Percentiles rank a stretch among this genome's conserved stretches.
Evolutionary conservation across 2,329 filamentous ascomycete species (phyloP).

Genomic region (Pyrenophora teres): DNA sequence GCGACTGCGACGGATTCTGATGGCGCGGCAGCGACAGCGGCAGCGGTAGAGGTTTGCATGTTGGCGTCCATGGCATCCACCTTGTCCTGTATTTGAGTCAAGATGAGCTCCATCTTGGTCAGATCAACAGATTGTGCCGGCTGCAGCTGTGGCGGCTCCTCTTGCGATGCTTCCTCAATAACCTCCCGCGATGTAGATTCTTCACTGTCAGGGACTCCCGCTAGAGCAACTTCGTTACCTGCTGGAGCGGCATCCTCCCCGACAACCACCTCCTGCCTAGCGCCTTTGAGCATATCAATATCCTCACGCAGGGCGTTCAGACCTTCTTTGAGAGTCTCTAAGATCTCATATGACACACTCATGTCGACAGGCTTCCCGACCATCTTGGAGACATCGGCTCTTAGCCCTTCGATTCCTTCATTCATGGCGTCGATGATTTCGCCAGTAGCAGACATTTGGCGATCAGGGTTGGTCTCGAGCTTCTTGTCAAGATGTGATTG

Average conservation of each 20-base stretch:
- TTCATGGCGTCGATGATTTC: constrained; percentile 66
- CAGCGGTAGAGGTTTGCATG: constrained; percentile 44
- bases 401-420: constrained; percentile 74
- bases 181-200: constrained; percentile 49
- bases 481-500: constrained; percentile 57
- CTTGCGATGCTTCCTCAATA: constrained; percentile 48
- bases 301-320: constrained; percentile 76
- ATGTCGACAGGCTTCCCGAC: constrained; percentile 80
- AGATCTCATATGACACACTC: constrained; percentile 84
- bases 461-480: constrained; percentile 58
- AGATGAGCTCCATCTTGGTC: constrained; percentile 81
- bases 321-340: constrained; percentile 84
- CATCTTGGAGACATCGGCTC: constrained; percentile 74
- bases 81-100: constrained; percentile 81
- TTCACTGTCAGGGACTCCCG: constrained; percentile 52
- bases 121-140: constrained; percentile 59
- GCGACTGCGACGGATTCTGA: constrained; percentile 34
- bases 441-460: constrained; percentile 58
- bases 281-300: constrained; percentile 75
- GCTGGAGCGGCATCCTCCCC: constrained; percentile 50
- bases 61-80: constrained; percentile 74
- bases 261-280: constrained; percentile 22
- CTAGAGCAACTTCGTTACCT: constrained; percentile 57
- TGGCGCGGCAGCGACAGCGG: constrained; percentile 51
- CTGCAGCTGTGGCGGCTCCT: constrained; percentile 49